These are phyloP conservation scores for Eucalyptus sp. DNA, from an alignment of 345 rosid species.

Conservation along the genomic window DNA sequence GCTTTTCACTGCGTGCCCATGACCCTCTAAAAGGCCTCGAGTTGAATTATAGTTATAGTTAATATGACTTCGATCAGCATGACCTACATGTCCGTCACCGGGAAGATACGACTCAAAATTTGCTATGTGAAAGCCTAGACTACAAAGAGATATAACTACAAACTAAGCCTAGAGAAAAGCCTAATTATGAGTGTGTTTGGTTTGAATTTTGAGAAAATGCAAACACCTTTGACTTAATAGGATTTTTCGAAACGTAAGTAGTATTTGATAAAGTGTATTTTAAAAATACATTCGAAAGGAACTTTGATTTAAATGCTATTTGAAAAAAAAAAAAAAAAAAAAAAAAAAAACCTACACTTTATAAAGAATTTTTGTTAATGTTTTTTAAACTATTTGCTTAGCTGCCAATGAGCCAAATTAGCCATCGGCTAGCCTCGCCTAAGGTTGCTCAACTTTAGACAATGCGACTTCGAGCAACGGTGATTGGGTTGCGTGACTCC, in stretches of 20 bases:
- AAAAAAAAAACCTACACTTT: no score
- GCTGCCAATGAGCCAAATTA: no score
- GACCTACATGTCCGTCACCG: background rate
- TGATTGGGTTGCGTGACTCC: fast-evolving
- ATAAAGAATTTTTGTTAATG: background rate
- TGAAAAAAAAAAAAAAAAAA: no score
- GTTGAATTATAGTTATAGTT: background rate
- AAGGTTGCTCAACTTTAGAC: background rate
- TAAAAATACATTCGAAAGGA: no score
- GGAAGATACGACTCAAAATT: background rate
- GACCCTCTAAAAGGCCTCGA: no score
- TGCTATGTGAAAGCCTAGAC: background rate
- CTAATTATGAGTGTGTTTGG: background rate
- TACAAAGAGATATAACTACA: background rate
- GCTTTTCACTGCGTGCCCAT: no score
- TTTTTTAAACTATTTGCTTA: no score
- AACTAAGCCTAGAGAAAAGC: background rate
- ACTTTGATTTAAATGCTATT: no score
- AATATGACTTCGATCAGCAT: background rate
- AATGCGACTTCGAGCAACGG: fast-evolving
- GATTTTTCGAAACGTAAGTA: fast-evolving
- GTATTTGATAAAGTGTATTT: background rate
- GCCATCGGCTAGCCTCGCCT: background rate
- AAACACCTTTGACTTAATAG: no score
- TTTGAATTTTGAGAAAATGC: no score